Conservation (phyloP, 2,329 filamentous ascomycete species). For the Dryadomyces sulphureus region DNA sequence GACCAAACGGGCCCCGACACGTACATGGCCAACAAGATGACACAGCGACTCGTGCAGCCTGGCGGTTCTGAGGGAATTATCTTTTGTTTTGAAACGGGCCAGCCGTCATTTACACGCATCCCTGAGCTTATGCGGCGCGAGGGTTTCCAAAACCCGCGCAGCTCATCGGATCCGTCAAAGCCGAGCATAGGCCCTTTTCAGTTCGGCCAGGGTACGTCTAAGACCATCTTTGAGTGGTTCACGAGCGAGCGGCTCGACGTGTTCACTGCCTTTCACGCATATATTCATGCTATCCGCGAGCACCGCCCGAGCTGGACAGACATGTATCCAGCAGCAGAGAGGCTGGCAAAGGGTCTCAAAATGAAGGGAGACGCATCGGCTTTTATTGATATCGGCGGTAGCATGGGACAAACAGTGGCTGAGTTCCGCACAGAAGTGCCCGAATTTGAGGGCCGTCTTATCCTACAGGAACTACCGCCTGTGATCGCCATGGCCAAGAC, state of each 20-base stretch:
- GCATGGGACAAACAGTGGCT: conserved; percentile 1
- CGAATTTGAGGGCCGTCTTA: neutral
- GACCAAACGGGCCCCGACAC: neutral
- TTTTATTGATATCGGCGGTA: neutral
- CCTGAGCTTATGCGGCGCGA: neutral
- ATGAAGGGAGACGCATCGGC: neutral
- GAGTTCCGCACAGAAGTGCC: conserved; percentile 1
- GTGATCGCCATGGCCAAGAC: conserved; percentile 1
- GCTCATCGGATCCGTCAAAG: neutral
- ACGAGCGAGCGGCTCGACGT: neutral
- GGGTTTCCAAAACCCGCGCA: neutral
- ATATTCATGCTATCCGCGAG: conserved; percentile 2
- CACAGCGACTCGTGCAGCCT: neutral
- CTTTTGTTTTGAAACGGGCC: conserved; percentile 1
- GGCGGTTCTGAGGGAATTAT: neutral
- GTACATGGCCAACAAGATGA: conserved; percentile 2
- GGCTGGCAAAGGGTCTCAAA: neutral
- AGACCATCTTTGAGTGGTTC: conserved; percentile 3
- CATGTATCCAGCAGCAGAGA: conserved; percentile 1
- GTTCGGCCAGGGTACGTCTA: neutral
- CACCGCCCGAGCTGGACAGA: neutral
- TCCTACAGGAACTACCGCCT: neutral
- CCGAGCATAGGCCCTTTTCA: neutral
- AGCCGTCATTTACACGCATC: conserved; percentile 1
- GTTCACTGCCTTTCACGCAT: neutral